These are phyloP conservation scores for Ceratobasidium sp. DNA, from an alignment of 1,284 basidiomycete genomes.

Conservation along the genomic window DNA sequence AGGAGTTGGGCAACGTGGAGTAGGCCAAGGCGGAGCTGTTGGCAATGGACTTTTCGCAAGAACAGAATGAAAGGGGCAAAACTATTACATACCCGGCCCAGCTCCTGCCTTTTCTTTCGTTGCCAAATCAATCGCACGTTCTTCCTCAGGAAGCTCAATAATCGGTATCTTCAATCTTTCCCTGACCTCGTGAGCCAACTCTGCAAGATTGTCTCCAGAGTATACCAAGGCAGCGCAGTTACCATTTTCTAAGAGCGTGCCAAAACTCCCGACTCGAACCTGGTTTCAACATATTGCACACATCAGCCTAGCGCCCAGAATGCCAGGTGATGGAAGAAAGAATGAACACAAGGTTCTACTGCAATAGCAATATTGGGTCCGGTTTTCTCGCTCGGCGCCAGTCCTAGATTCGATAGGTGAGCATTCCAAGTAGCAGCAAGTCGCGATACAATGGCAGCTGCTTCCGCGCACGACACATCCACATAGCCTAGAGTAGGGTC, in stretches of 20 bases:
- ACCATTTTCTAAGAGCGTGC: neutral
- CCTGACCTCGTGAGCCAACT: neutral
- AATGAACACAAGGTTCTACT: slow-evolving; percentile 1
- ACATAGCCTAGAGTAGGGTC: slow-evolving; percentile 29
- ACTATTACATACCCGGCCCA: neutral
- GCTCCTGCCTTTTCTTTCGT: slow-evolving; percentile 7
- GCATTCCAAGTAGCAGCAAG: slow-evolving; percentile 15
- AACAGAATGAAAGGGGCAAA: neutral
- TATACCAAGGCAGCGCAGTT: neutral
- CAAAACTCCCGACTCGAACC: neutral
- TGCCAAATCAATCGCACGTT: slow-evolving; percentile 8
- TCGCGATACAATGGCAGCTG: slow-evolving; percentile 14
- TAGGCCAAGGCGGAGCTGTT: slow-evolving; percentile 11
- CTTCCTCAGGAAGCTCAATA: slow-evolving; percentile 17
- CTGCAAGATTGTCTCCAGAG: neutral
- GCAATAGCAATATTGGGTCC: neutral
- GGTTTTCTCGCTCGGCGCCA: neutral
- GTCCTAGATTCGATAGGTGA: neutral
- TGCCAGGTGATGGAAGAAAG: slow-evolving; percentile 22
- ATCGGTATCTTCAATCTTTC: neutral
- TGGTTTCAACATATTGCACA: slow-evolving; percentile 17
- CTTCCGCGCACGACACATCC: slow-evolving; percentile 22
- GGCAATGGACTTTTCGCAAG: neutral
- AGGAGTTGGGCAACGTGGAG: neutral
- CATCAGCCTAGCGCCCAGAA: slow-evolving; percentile 32